Percentiles rank a stretch among this genome's conserved stretches.
Evolutionary conservation across 768 basidiomycete genomes (phyloP).

Genomic region (Ramaria rubella): DNA sequence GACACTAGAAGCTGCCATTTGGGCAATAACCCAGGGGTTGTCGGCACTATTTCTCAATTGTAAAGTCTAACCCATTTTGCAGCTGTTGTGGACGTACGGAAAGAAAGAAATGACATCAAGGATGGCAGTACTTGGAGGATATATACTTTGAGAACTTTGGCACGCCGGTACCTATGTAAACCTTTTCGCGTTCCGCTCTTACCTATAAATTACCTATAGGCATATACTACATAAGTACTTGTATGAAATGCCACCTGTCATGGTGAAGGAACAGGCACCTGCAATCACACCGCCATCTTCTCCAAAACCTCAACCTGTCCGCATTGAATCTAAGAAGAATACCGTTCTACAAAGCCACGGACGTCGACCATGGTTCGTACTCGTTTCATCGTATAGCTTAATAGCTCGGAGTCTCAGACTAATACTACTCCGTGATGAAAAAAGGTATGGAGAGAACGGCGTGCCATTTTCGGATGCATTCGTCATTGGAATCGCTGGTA

Average conservation of each 20-base stretch:
- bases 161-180: too few species aligned
- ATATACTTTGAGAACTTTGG: too few species aligned
- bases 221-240: too few species aligned
- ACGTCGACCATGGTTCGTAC: slow-evolving; percentile 67
- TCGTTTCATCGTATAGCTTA: too few species aligned
- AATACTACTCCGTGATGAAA: slow-evolving; percentile 9
- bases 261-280: too few species aligned
- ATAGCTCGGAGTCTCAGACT: slow-evolving; percentile 5
- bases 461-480: slow-evolving; percentile 66
- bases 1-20: slow-evolving; percentile 86
- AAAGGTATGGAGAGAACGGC: slow-evolving; percentile 76
- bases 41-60: slow-evolving; percentile 60
- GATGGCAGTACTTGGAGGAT: too few species aligned
- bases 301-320: background rate
- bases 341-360: slow-evolving; percentile 78
- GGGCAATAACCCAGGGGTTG: slow-evolving; percentile 65
- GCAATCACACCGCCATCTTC: too few species aligned
- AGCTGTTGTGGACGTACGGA: background rate
- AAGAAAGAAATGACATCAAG: background rate
- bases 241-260: too few species aligned
- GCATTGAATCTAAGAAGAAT: slow-evolving; percentile 46
- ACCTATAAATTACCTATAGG: too few species aligned
- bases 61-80: slow-evolving; percentile 1
- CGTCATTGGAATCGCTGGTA: slow-evolving; percentile 80
- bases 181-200: too few species aligned